Percentiles rank a stretch among this genome's conserved stretches.
These are phyloP conservation scores for Uromyces viciae-fabae DNA, from an alignment of 1,284 basidiomycete genomes.

Conservation along the genomic window DNA sequence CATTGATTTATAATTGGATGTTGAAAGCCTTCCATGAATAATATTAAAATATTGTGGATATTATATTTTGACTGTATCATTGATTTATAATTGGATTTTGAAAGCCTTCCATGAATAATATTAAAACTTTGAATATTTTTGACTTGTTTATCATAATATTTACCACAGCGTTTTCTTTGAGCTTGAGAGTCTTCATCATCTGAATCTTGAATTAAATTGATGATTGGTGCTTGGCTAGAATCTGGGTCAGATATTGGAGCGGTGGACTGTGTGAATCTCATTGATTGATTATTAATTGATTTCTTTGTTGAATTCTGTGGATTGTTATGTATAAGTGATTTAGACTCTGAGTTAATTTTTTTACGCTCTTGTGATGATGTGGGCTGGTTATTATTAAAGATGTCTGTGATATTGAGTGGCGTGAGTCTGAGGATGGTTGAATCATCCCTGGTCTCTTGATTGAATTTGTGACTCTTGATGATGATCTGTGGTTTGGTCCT, in stretches of 20 bases:
- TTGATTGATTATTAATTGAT: no score
- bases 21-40: no score
- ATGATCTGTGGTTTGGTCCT: background rate
- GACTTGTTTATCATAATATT: no score
- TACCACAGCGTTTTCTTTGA: background rate
- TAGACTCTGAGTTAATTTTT: background rate
- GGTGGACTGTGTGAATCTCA: no score
- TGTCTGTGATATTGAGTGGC: no score
- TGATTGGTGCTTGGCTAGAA: background rate
- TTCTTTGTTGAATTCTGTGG: no score
- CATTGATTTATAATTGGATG: no score
- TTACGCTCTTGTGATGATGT: background rate
- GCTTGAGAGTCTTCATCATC: background rate
- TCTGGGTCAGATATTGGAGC: background rate
- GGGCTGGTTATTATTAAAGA: background rate
- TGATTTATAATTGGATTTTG: no score
- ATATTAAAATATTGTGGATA: no score
- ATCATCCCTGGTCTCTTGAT: background rate
- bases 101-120: no score
- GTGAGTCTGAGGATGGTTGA: background rate
- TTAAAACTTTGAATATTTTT: no score
- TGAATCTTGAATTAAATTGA: background rate
- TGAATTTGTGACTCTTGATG: background rate
- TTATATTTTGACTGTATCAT: no score
- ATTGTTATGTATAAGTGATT: background rate